phyloP scores from a whole-genome alignment of 305 asterid species.

The Fraxinus albicans region DNA sequence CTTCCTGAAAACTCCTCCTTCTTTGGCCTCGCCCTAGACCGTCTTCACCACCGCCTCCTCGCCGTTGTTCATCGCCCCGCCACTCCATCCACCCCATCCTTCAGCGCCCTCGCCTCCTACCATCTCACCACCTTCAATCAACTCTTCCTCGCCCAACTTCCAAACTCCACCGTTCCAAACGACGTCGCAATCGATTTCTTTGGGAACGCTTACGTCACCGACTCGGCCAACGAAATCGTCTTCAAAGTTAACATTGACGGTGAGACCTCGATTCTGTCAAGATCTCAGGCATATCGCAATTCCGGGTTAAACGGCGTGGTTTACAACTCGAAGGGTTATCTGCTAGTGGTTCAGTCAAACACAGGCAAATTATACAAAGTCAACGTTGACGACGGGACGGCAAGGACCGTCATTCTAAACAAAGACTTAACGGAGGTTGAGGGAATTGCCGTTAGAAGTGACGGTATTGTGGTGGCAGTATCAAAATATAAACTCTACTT shows the following conservation, averaged over 20 bases:
- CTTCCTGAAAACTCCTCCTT: conserved; percentile 52
- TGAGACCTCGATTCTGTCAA: conserved; percentile 50
- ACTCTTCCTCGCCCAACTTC: conserved; percentile 49
- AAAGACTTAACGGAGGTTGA: conserved; percentile 54
- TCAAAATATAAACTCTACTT: conserved; percentile 50
- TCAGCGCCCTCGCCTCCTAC: conserved; percentile 65
- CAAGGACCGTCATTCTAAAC: conserved; percentile 52
- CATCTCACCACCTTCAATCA: conserved; percentile 48
- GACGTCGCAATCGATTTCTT: conserved; percentile 65
- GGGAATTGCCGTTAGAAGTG: conserved; percentile 58
- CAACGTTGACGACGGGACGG: conserved; percentile 54
- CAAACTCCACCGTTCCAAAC: conserved; percentile 42
- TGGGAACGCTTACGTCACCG: conserved; percentile 78
- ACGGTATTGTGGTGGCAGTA: conserved; percentile 72
- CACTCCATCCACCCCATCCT: conserved; percentile 25
- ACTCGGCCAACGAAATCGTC: conserved; percentile 56
- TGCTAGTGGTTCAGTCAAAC: conserved; percentile 63
- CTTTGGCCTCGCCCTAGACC: conserved; percentile 64
- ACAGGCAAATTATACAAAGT: conserved; percentile 70
- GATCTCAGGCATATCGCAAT: conserved; percentile 33
- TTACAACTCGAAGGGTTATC: conserved; percentile 60
- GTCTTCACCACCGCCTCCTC: conserved; percentile 60
- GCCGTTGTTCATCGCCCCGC: conserved; percentile 54
- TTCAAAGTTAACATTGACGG: conserved; percentile 65
- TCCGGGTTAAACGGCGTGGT: conserved; percentile 72